phyloP scores from a whole-genome alignment of 2,329 filamentous ascomycete species.

The Gliomastix tumulicola region DNA sequence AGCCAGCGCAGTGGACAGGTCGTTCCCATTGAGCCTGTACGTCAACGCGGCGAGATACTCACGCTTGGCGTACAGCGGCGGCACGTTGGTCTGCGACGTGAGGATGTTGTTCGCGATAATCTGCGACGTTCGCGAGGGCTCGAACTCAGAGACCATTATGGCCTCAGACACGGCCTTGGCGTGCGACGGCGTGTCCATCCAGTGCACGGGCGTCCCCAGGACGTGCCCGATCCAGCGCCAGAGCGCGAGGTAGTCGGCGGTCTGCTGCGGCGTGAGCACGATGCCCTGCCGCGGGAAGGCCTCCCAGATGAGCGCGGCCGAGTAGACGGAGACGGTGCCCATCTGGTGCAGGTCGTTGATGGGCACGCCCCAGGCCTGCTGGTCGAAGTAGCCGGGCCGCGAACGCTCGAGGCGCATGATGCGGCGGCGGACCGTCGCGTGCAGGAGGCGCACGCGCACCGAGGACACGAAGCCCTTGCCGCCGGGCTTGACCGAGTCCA shows the following conservation, averaged over 20 bases:
- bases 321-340: constrained; percentile 66
- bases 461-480: constrained; percentile 54
- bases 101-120: constrained; percentile 72
- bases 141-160: constrained; percentile 57
- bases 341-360: constrained; percentile 73
- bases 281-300: constrained; percentile 69
- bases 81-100: constrained; percentile 54
- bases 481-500: constrained; percentile 60
- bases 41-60: constrained; percentile 63
- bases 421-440: constrained; percentile 55
- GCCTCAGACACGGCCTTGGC: constrained; percentile 62
- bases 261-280: constrained; percentile 53
- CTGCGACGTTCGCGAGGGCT: constrained; percentile 54
- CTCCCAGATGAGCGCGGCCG: constrained; percentile 58
- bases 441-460: constrained; percentile 57
- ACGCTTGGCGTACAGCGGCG: constrained; percentile 58
- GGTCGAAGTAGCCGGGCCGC: constrained; percentile 53
- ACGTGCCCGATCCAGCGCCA: constrained; percentile 71
- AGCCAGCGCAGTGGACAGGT: constrained; percentile 52
- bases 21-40: constrained; percentile 63
- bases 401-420: constrained; percentile 50
- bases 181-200: constrained; percentile 46
- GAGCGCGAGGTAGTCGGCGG: constrained; percentile 62
- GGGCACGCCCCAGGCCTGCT: constrained; percentile 51
- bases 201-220: constrained; percentile 59